Evolutionary conservation across 495 filamentous ascomycete species (phyloP).

Genomic region (Aspergillus bridgeri): DNA sequence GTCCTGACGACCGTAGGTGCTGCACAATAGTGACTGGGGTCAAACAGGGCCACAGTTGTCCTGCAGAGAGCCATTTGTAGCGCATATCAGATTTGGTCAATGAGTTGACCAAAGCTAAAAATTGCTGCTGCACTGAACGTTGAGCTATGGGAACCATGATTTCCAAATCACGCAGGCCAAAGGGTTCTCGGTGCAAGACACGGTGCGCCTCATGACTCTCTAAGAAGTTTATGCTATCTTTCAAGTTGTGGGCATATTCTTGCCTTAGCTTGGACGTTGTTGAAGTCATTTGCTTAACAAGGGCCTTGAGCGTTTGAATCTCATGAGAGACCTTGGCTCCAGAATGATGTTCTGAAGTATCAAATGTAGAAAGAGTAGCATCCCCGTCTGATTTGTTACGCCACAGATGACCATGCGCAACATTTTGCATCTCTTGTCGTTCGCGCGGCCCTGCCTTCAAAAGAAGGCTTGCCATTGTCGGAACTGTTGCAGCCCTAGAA

Average conservation of each 20-base stretch:
- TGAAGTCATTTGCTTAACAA: neutral
- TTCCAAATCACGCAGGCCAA: neutral
- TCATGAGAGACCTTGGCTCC: neutral
- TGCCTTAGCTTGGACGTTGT: neutral
- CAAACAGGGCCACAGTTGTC: neutral
- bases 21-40: neutral
- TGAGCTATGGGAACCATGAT: neutral
- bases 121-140: neutral
- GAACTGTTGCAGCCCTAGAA: neutral
- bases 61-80: neutral
- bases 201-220: neutral
- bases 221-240: neutral
- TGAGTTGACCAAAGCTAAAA: neutral
- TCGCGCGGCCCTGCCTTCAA: neutral
- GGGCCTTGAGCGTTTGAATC: neutral
- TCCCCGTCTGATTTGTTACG: neutral
- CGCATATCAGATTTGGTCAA: neutral
- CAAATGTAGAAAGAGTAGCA: neutral
- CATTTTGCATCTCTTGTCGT: neutral
- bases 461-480: neutral
- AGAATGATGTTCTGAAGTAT: neutral
- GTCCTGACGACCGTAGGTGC: neutral
- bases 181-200: neutral
- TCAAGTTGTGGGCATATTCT: neutral
- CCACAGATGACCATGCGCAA: neutral